phyloP scores from a whole-genome alignment of 2,329 filamentous ascomycete species.

The Penicillium brasilianum region DNA sequence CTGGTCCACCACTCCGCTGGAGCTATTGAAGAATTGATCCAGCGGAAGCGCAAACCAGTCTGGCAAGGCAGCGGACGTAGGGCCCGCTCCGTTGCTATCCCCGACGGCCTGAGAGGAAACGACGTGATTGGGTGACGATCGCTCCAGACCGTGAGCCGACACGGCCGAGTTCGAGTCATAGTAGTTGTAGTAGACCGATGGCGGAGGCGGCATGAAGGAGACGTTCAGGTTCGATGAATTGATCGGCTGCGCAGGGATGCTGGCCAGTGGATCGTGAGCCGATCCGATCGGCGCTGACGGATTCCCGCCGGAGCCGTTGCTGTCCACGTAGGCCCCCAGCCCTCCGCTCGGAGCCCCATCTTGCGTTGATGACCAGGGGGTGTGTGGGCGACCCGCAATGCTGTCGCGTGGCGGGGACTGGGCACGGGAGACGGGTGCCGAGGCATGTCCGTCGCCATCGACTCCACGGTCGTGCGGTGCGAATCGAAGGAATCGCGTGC shows the following conservation, averaged over 20 bases:
- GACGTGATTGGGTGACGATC: constrained; percentile 32
- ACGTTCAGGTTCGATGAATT: constrained; percentile 53
- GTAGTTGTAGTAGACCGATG: constrained; percentile 53
- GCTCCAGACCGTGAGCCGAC: constrained; percentile 38
- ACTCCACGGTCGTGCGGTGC: constrained; percentile 56
- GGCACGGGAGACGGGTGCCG: constrained; percentile 40
- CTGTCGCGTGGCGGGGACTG: constrained; percentile 46
- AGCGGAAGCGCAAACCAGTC: constrained; percentile 68
- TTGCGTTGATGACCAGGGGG: constrained; percentile 36
- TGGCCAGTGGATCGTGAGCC: constrained; percentile 48
- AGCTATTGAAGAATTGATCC: constrained; percentile 61
- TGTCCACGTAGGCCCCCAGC: constrained; percentile 35
- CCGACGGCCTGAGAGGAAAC: constrained; percentile 38
- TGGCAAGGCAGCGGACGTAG: constrained; percentile 42
- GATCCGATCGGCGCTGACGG: constrained; percentile 30
- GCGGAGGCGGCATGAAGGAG: constrained; percentile 54
- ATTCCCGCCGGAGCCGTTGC: constrained; percentile 29
- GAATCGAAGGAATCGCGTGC: constrained; percentile 63
- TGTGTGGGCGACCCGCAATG: constrained; percentile 27
- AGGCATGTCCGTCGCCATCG: constrained; percentile 43
- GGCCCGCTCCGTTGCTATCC: constrained; percentile 31
- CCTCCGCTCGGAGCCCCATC: constrained; percentile 27
- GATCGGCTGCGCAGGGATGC: constrained; percentile 51
- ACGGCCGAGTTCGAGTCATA: constrained; percentile 46
- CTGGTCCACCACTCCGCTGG: constrained; percentile 53